Evolutionary conservation across 345 rosid genomes (phyloP), one percentile per base, ranked within the genome.

Genomic region (Camelina neglecta): DNA sequence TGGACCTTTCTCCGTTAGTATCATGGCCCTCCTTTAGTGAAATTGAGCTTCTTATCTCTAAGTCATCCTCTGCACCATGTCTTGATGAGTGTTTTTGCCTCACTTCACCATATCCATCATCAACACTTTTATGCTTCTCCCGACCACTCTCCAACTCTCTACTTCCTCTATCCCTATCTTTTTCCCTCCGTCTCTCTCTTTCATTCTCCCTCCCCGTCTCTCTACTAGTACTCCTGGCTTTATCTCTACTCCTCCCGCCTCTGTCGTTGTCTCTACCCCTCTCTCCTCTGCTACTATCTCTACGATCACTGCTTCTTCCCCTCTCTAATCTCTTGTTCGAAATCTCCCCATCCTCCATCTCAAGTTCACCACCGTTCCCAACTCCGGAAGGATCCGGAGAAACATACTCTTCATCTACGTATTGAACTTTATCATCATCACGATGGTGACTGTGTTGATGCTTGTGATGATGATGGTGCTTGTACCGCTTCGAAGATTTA

Each of bases 111-210:
- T 76, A 74, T 48, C 69, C 68, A 71, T 60, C 75, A 36, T 67
- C 67, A 12, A 18, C 21, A 59, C 50, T 61, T 69, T 4, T 73
- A 72, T 61, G 60, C 65, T 72, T 80, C 57, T 65, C 70, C 74
- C 58, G 67, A 26, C 69, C 82, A 15, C 75, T 66, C 61, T 84
- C 78, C 61, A 61, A 44, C 50, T 75, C 85, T 42, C 13, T 42
- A 76, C 81, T 81, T 68, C 38, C 80, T 65, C 58, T 82, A 21
- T 81, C 86, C 79, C 81, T 80, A 67, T 74, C 75, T 75, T 80
- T 74, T 56, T 81, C 86, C 68, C 23, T 69, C 50, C 42, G 65
- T 69, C 81, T 76, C 57, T 73, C 85, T 75, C 48, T 75, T 31
- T 80, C 78, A 50, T 75, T 56, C 60, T 64, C 86, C 64, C 74